Base-by-base conservation (phyloP, 192 early-diverging fungal species). In the Coemansia guatemalensis region DNA sequence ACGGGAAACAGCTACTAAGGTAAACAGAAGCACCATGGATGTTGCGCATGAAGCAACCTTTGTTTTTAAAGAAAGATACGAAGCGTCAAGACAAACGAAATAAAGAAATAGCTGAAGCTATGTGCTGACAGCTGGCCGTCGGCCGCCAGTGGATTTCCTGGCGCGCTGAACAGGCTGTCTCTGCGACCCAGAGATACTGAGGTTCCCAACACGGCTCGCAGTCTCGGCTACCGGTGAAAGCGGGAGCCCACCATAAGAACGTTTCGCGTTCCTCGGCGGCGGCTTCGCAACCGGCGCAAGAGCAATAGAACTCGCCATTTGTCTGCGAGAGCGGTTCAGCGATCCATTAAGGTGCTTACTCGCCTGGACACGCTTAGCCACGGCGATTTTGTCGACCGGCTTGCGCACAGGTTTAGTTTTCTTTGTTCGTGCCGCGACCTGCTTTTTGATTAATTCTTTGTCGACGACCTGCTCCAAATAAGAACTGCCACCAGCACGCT, bases 291-390 rank as follows among this genome's bases (percentile, higher is more conserved):
- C 24, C 4, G 29, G 53, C 32, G 23, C 57, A 4, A 53, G 14
- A 9, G 12, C 70, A 2, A 48, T 24, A 2, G 56, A 22, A 3
- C 24, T 56, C 14, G 52, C 53, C 21, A 14, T 32, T 49, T 44
- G 48, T 39, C 22, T 12, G 4, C 53, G 23, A n/a, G 27, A 44
- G 1, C 63, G 11, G 5, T 44, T 27, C 3, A 63, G 30, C 58
- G 67, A 57, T 1, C 55, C 62, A 8, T 44, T 52, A 50, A 76
- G 60, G 53, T 64, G 68, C 53, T 76, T 76, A 35, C 53, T 67
- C 47, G 62, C 56, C 48, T 76, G 74, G 6, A 70, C 60, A 3
- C 74, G 68, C 24, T 76, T 76, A 18, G 68, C 74, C 30, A 70
- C 61, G 0, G 64, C 64, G 14, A 76, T 70, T 41, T 23, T 53